Evolutionary conservation across 768 basidiomycete genomes (phyloP).

Genomic region (Macrocybe gigantea): DNA sequence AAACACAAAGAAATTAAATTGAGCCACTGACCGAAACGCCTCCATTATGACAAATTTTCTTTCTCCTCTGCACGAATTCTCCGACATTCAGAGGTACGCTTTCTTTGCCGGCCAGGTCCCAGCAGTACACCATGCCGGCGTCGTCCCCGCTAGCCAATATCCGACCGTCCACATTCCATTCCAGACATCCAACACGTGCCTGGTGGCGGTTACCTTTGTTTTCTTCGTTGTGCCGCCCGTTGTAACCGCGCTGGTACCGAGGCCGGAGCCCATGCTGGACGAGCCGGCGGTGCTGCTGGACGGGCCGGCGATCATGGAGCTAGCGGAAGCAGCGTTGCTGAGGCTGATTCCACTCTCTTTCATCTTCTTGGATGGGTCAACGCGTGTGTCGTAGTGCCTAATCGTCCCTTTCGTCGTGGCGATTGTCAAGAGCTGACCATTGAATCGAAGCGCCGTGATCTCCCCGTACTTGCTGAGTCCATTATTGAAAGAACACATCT

Average conservation of each 20-base stretch:
- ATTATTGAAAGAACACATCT: conserved; percentile 48
- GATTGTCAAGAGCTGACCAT: conserved; percentile 55
- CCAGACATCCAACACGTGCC: conserved; percentile 55
- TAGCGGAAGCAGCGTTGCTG: too few species aligned
- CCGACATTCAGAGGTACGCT: conserved; percentile 47
- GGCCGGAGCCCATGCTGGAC: too few species aligned
- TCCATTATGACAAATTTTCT: conserved; percentile 67
- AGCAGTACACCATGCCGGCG: conserved; percentile 69
- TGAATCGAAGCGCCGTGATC: conserved; percentile 62
- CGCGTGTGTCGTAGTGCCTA: conserved; percentile 66
- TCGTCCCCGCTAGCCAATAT: conserved; percentile 74
- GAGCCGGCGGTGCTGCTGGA: too few species aligned
- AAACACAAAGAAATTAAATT: conserved; percentile 9
- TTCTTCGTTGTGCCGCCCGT: conserved; percentile 43
- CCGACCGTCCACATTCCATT: conserved; percentile 63
- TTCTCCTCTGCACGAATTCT: conserved; percentile 48
- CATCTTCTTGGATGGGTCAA: conserved; percentile 32
- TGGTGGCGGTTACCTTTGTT: conserved; percentile 67
- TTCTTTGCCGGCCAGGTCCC: conserved; percentile 51
- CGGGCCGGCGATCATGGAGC: too few species aligned
- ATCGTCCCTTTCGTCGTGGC: conserved; percentile 69
- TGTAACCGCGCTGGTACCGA: too few species aligned
- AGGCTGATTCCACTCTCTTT: conserved; percentile 4
- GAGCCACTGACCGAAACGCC: conserved; percentile 37
- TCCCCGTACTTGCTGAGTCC: conserved; percentile 24